Base-by-base conservation (phyloP, 352 stramenopile genomes). In the Saprolegnia diclina region DNA sequence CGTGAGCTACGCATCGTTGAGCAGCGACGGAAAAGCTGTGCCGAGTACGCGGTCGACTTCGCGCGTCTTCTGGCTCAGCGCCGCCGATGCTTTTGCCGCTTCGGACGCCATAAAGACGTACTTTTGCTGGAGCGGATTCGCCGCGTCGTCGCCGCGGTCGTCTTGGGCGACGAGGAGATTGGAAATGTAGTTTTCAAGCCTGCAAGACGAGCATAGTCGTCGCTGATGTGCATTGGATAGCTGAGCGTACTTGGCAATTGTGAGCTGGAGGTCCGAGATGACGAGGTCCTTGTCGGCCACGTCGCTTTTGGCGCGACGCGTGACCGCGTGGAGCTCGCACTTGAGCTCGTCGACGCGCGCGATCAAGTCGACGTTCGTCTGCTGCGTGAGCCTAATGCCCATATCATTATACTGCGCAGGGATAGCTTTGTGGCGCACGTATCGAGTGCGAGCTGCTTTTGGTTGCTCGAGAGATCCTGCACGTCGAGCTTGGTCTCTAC, bases 231-330 rank as follows among this genome's bases (percentile, higher is more conserved):
- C 0, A 64, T n/a, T n/a, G n/a, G n/a, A n/a, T n/a, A n/a, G n/a
- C n/a, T n/a, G n/a, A 11, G 9, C 18, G 16, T 37, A 69, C 63
- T 52, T 26, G 26, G 4, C 10, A 10, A 69, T 29, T n/a, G 53
- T 52, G 35, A 52, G 21, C 21, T 69, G 62, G n/a, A 69, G 50
- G 38, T 69, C 63, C 13, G 22, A n/a, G 53, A 69, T 69, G 19
- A 69, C 63, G 21, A 62, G 32, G 13, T 69, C 63, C 21, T 55
- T 52, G 38, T 69, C 63, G 4, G 32, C 16, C 16, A 62, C 35
- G 24, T 59, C 52, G 24, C 24, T 2, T 19, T 24, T 40, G 19
- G 11, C 13, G 11, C n/a, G 11, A 21, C 2, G 52, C 35, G 11
- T 16, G 11, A 59, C 35, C 3, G 24, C 9, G 24, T 59, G 24